These are phyloP conservation scores for Fusarium napiforme DNA, from an alignment of 2,329 filamentous ascomycete species.

Conservation along the genomic window DNA sequence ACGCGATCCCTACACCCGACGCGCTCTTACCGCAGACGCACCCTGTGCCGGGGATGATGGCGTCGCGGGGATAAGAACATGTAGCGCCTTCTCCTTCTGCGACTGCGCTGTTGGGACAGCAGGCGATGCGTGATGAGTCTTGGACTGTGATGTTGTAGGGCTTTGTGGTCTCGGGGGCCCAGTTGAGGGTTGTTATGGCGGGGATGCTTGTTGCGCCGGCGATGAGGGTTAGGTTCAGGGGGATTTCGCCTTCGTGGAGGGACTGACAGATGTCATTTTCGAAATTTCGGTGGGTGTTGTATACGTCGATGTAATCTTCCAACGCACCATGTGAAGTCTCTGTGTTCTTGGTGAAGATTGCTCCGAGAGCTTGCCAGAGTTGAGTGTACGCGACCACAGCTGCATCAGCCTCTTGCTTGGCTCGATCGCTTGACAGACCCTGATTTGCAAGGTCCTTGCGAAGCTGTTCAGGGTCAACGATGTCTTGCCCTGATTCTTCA, in stretches of 20 bases:
- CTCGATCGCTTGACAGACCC: conserved; percentile 28
- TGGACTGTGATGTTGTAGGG: conserved; percentile 50
- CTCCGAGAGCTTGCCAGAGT: conserved; percentile 48
- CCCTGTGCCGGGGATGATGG: conserved; percentile 45
- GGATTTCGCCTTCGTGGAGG: conserved; percentile 47
- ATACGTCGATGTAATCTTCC: conserved; percentile 47
- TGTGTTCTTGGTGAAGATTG: conserved; percentile 44
- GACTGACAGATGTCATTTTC: conserved; percentile 50
- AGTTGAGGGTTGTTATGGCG: conserved; percentile 46
- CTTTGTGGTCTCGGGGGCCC: conserved; percentile 42
- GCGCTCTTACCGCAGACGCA: conserved; percentile 51
- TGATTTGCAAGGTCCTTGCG: conserved; percentile 43
- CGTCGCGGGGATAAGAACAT: conserved; percentile 48
- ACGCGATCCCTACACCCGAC: conserved; percentile 44
- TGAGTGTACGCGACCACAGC: conserved; percentile 45
- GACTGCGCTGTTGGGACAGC: conserved; percentile 46
- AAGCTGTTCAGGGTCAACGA: conserved; percentile 44
- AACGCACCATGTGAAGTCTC: conserved; percentile 39
- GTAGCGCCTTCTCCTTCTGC: conserved; percentile 34
- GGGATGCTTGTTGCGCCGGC: conserved; percentile 47
- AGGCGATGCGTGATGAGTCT: conserved; percentile 48
- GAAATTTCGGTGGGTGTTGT: conserved; percentile 46
- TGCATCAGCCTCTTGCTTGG: conserved; percentile 39
- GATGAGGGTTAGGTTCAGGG: conserved; percentile 48
- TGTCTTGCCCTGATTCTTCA: conserved; percentile 43